Evolutionary conservation across 2,329 filamentous ascomycete species (phyloP), one percentile per base, ranked within the genome.

Genomic region (Mycogone perniciosa): DNA sequence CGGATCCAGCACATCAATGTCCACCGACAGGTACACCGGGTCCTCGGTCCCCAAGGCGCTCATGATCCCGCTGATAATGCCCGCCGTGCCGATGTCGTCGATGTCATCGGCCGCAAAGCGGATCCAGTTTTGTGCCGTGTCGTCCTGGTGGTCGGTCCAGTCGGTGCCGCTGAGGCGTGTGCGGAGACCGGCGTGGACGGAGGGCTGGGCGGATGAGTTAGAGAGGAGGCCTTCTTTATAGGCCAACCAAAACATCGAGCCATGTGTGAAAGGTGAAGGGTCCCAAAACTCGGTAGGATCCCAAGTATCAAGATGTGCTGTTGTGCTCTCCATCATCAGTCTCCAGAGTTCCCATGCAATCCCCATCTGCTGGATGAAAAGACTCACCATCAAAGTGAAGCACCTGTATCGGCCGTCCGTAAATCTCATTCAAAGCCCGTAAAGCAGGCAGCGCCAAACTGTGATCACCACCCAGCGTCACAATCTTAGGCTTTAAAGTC

Each of bases 191-290:
- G 88, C 90, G 66, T 96, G 90, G 5, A 93, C 88, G 0, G 81
- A 86, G 31, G 75, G 72, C 72, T 93, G 86, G 7, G 79, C 80
- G 0, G 80, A 85, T 10, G 64, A 57, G 66, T 92, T 91, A 54
- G 80, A 76, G 52, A 95, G 84, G 29, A 96, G 72, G 0, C 88
- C 88, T 66, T 95, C 90, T 31, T 84, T 82, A 44, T 84, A 84
- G 5, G 90, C 90, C 58, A 92, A 79, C 86, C 89, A 92, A 76
- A 95, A 95, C 84, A 95, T 93, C 58, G 82, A 88, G 4, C 91
- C 90, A 67, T 96, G 90, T 62, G 85, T 95, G 72, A 95, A 93
- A 59, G 85, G 64, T 6, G 67, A 67, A n/a, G 59, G 56, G 37
- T 65, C 66, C 90, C 90, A 96, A 50, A 84, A 95, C 59, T 88